Base-by-base conservation (phyloP, 2,329 filamentous ascomycete genomes). In the Metarhizium brunneum region DNA sequence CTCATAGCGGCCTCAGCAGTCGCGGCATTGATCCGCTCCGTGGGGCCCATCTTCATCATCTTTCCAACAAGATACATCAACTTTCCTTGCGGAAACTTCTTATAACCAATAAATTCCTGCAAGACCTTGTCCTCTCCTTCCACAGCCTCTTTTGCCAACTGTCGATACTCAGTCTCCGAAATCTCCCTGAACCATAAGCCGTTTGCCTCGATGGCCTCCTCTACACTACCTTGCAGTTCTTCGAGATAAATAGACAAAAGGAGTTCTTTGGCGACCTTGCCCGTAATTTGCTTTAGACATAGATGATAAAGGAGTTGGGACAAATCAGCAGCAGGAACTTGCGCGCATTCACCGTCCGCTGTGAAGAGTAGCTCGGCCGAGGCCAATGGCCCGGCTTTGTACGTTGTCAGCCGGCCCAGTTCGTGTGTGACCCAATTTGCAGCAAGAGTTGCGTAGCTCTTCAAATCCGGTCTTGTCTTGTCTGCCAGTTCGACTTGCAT, bases 361-460 rank as follows among this genome's bases (percentile, higher is more conserved):
- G 75, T 75, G 57, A 79, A 73, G 5, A 56, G 59, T 10, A 61
- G 58, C 36, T 72, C 68, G 11, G 65, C 62, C 5, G 63, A 60
- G 16, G 67, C 67, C 16, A 70, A 59, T 2, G 68, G 59, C 38
- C 69, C 62, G 47, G 69, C 64, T 60, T 73, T 71, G 58, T 82
- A 79, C 1, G 81, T 77, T 13, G 81, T 83, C 11, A 90, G 71
- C 2, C 85, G 84, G 7, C 87, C 88, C 2, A 91, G 76, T 64
- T 91, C 87, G 64, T 92, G 87, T 35, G 91, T 76, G 49, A 88
- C 84, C 87, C 83, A 86, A 63, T 86, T 86, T 2, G 76, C 77
- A 4, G 76, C 76, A 4, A 84, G 68, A 4, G 73, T 69, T 10
- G 78, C 76, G 54, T 75, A 73, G 1, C 61, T 64, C 40, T 70